These are phyloP conservation scores for Mollisia scopiformis DNA, from an alignment of 2,329 filamentous ascomycete genomes.

Conservation along the genomic window DNA sequence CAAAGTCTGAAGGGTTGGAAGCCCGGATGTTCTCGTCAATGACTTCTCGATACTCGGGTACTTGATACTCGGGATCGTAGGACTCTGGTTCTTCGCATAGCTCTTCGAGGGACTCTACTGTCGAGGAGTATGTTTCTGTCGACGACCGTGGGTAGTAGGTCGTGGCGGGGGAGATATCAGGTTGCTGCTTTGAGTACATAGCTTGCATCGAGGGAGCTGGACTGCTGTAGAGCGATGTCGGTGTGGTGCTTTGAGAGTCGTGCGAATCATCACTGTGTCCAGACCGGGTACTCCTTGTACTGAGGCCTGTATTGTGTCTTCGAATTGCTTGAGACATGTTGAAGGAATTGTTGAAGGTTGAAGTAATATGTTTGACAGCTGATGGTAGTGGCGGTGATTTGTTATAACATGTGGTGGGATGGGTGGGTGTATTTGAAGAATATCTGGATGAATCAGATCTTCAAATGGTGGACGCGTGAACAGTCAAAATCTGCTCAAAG, in stretches of 20 bases:
- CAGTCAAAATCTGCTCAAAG: slow-evolving; percentile 2
- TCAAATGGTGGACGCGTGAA: not conserved
- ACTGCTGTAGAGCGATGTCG: slow-evolving; percentile 49
- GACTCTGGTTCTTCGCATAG: slow-evolving; percentile 53
- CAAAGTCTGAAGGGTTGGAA: slow-evolving; percentile 82
- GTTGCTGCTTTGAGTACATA: slow-evolving; percentile 18
- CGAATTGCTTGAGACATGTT: slow-evolving; percentile 31
- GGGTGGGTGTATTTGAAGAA: not conserved
- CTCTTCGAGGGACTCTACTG: slow-evolving; percentile 59
- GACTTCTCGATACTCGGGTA: slow-evolving; percentile 53
- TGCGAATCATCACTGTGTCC: slow-evolving; percentile 49
- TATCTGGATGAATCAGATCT: slow-evolving; percentile 1
- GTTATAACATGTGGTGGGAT: not conserved
- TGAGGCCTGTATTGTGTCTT: slow-evolving; percentile 30
- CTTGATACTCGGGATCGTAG: slow-evolving; percentile 38
- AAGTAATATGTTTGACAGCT: slow-evolving; percentile 5
- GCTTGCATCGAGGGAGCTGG: slow-evolving; percentile 34
- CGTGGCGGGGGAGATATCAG: slow-evolving; percentile 29
- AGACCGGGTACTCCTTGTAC: slow-evolving; percentile 44
- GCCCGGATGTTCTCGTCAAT: slow-evolving; percentile 70
- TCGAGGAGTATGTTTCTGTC: slow-evolving; percentile 79
- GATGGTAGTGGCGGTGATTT: slow-evolving; percentile 7
- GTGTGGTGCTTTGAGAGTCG: slow-evolving; percentile 49
- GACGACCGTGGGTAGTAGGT: slow-evolving; percentile 39
- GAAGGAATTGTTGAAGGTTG: slow-evolving; percentile 7